These are phyloP conservation scores for Penicillium glabrum DNA, from an alignment of 2,329 filamentous ascomycete species.

Conservation along the genomic window DNA sequence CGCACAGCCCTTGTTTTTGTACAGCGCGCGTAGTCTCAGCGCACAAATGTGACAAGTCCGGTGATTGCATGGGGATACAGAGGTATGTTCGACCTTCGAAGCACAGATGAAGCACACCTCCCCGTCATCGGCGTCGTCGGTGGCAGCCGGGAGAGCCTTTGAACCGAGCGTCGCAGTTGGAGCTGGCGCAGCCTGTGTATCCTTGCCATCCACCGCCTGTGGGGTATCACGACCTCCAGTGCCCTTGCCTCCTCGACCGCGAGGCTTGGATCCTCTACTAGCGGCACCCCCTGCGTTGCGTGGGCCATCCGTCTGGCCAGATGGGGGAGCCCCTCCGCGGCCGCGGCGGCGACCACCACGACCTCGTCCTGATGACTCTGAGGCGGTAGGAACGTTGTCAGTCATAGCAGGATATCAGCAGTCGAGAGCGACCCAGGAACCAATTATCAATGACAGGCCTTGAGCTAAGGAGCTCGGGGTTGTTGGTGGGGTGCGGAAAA, in stretches of 20 bases:
- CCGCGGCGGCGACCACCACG: slow-evolving; percentile 44
- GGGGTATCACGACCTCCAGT: slow-evolving; percentile 34
- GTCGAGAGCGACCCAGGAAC: slow-evolving; percentile 6
- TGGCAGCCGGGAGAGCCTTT: slow-evolving; percentile 30
- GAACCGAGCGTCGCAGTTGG: slow-evolving; percentile 28
- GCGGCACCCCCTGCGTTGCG: slow-evolving; percentile 22
- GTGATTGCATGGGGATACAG: slow-evolving; percentile 93
- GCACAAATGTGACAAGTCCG: slow-evolving; percentile 95
- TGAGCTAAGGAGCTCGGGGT: slow-evolving; percentile 5
- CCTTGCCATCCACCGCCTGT: slow-evolving; percentile 19
- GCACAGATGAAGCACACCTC: slow-evolving; percentile 98
- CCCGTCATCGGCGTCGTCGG: slow-evolving; percentile 60
- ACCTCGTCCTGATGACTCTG: slow-evolving; percentile 40
- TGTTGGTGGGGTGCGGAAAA: slow-evolving; percentile 17
- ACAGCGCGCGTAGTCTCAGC: slow-evolving; percentile 84
- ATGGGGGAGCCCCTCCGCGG: slow-evolving; percentile 36
- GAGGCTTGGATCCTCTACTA: slow-evolving; percentile 38
- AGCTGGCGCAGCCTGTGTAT: slow-evolving; percentile 10
- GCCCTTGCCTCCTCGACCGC: slow-evolving; percentile 35
- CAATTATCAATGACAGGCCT: slow-evolving; percentile 10
- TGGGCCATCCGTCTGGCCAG: slow-evolving; percentile 29
- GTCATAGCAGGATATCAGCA: slow-evolving; percentile 25
- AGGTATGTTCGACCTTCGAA: slow-evolving; percentile 81
- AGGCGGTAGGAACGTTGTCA: slow-evolving; percentile 27
- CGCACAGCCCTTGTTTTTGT: slow-evolving; percentile 95